Conservation (phyloP, 2,329 filamentous ascomycete species). For the Apiospora saccharicola region DNA sequence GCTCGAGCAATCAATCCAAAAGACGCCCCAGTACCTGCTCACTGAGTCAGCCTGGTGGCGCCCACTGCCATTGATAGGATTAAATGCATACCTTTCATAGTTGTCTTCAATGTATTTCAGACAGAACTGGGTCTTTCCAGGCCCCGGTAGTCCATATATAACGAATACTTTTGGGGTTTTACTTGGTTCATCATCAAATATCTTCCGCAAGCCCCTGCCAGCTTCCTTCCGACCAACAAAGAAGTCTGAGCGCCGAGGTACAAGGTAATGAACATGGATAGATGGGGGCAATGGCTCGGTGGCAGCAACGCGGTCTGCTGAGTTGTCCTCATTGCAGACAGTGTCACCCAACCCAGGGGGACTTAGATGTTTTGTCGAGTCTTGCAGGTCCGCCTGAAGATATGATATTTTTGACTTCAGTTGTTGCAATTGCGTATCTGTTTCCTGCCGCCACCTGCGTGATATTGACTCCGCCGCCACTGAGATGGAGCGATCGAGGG, state of each 20-base stretch:
- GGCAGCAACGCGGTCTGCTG: background rate
- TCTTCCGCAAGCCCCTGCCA: background rate
- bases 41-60: background rate
- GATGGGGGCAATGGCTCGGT: conserved; percentile 1
- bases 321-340: background rate
- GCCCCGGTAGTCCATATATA: conserved; percentile 28
- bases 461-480: background rate
- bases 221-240: conserved; percentile 25
- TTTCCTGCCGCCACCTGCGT: background rate
- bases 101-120: conserved; percentile 26
- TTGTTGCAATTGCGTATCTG: background rate
- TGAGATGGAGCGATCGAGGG: background rate
- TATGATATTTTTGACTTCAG: background rate
- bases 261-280: conserved; percentile 28
- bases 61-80: no score
- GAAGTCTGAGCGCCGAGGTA: conserved; percentile 28
- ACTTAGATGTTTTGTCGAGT: background rate
- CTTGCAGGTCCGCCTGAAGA: background rate
- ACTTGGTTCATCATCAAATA: background rate
- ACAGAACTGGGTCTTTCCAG: conserved; percentile 29
- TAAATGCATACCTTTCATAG: conserved; percentile 26
- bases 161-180: conserved; percentile 29
- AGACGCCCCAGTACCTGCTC: conserved; percentile 28
- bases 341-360: background rate
- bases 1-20: conserved; percentile 30